Base-by-base conservation (phyloP, 495 filamentous ascomycete genomes). In the Penicillium herquei region DNA sequence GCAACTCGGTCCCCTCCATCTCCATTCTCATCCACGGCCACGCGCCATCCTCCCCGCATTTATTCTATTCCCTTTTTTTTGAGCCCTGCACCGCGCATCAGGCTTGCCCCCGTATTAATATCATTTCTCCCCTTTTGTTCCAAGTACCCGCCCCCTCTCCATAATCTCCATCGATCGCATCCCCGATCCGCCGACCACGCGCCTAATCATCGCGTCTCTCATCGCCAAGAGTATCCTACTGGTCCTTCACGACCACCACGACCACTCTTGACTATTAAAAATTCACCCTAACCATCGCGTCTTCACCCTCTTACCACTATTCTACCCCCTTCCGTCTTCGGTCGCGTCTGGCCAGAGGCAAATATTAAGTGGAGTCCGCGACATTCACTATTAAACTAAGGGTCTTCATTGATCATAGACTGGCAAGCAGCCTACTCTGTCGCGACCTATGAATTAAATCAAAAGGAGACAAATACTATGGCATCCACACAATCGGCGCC, bases 401-500 rank as follows among this genome's bases (percentile, higher is more conserved):
- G 55, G 34, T 58, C 37, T 26, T 13, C 26, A 34, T 33, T 51
- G 26, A 51, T 45, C 21, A 26, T 26, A 26, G 21, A 26, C 21
- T 26, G 21, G 21, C 21, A 26, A 26, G 21, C 21, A 26, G 21
- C 37, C 47, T 37, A 49, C 62, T 64, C 3, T 40, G 34, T 40
- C 35, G 3, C 37, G 35, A 64, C 62, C 39, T 68, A 73, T 77
- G 73, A 71, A 68, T 65, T 70, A 46, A 70, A 26, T 4, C 1
- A 26, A 45, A 33, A 58, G 60, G 47, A 18, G 62, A 46, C 39
- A 39, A 16, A 21, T 18, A 35, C 6, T 11, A 95, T 95, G 90
- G 84, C 90, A 66, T 91, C 88, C 37, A 82, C 89, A 61, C 89
- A 93, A 73, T 75, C 83, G 56, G 77, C 85, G 48, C 82, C 87